phyloP scores from a whole-genome alignment of 2,329 filamentous ascomycete species.

The Hypoxylon sp. region DNA sequence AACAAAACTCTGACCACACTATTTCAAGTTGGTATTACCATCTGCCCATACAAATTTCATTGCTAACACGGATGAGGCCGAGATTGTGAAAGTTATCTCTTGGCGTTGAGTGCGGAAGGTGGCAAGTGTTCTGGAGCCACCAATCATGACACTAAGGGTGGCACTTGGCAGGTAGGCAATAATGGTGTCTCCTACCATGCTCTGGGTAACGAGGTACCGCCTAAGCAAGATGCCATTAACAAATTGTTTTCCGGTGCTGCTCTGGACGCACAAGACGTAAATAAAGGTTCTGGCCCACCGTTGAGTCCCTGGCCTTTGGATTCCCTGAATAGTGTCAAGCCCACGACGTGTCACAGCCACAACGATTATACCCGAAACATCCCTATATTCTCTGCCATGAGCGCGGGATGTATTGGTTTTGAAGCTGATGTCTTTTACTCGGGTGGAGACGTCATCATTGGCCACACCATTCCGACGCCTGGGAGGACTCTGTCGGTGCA shows the following conservation, averaged over 20 bases:
- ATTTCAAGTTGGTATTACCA: constrained; percentile 47
- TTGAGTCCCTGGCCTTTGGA: constrained; percentile 51
- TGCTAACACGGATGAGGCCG: constrained; percentile 44
- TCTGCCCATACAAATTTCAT: background rate
- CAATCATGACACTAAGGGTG: constrained; percentile 51
- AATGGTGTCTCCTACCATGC: constrained; percentile 52
- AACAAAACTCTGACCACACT: constrained; percentile 45
- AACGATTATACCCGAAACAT: constrained; percentile 52
- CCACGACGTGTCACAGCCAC: constrained; percentile 50
- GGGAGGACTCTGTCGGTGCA: constrained; percentile 50
- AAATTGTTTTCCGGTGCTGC: constrained; percentile 46
- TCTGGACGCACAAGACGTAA: constrained; percentile 45
- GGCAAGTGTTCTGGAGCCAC: constrained; percentile 48
- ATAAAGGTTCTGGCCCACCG: constrained; percentile 47
- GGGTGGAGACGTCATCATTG: constrained; percentile 48
- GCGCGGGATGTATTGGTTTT: constrained; percentile 50
- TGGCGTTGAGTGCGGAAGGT: constrained; percentile 44
- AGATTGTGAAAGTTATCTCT: constrained; percentile 48
- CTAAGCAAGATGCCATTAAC: constrained; percentile 49
- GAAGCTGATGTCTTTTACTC: constrained; percentile 51
- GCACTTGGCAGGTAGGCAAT: constrained; percentile 51
- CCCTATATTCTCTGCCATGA: constrained; percentile 49
- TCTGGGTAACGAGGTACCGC: constrained; percentile 46
- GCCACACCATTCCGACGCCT: constrained; percentile 45
- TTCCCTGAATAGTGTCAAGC: constrained; percentile 47